phyloP scores from a whole-genome alignment of 73 alveolate genomes.

The Durusdinium trenchii region DNA sequence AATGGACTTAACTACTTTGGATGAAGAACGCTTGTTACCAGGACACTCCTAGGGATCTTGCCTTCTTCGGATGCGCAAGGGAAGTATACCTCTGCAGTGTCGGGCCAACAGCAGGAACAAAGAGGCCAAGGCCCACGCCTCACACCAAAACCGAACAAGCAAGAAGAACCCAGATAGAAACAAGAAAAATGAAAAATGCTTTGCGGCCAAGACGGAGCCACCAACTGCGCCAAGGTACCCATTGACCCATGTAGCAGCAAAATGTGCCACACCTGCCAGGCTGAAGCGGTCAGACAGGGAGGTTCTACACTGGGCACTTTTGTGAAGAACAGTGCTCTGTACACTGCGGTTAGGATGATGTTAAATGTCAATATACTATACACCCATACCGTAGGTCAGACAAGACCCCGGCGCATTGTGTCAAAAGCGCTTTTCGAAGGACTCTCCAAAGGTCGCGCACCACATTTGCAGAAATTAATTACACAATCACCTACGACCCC shows the following conservation, averaged over 20 bases:
- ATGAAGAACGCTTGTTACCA: too few species aligned
- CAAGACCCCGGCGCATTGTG: too few species aligned
- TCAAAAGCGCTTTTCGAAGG: too few species aligned
- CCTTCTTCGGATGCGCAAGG: constrained; percentile 53
- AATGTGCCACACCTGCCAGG: constrained; percentile 76
- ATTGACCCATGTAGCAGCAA: constrained; percentile 55
- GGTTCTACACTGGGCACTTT: background rate
- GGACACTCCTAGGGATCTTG: too few species aligned
- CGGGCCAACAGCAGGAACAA: constrained; percentile 63
- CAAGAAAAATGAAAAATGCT: background rate
- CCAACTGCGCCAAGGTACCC: background rate
- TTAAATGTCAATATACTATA: too few species aligned
- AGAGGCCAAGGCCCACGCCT: constrained; percentile 6
- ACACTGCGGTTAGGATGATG: too few species aligned
- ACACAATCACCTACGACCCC: too few species aligned
- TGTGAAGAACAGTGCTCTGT: background rate
- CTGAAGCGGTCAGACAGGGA: background rate
- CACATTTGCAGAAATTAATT: too few species aligned
- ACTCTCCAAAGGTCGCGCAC: too few species aligned
- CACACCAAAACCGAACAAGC: background rate
- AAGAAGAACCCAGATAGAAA: background rate
- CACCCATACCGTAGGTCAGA: too few species aligned
- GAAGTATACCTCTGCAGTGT: constrained; percentile 60
- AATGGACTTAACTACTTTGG: too few species aligned
- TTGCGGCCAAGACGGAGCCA: background rate